These are phyloP conservation scores for Pholiota conissans DNA, from an alignment of 768 basidiomycete species.

Conservation along the genomic window DNA sequence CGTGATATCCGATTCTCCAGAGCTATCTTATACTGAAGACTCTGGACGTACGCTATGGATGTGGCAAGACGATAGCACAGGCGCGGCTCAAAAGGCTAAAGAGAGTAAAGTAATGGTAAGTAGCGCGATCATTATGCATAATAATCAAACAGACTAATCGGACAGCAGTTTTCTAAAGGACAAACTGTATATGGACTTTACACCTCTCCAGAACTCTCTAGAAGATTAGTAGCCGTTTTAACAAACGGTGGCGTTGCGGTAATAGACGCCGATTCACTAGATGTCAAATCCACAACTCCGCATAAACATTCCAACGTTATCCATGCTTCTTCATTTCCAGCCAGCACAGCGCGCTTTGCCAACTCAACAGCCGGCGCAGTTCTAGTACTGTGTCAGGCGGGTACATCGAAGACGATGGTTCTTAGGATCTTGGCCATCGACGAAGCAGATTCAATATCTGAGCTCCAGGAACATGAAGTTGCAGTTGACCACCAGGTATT, in stretches of 20 bases:
- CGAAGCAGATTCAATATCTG: constrained; percentile 29
- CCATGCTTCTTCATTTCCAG: constrained; percentile 20
- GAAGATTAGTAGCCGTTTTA: constrained; percentile 25
- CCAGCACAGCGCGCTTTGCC: constrained; percentile 10
- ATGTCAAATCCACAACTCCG: constrained; percentile 18
- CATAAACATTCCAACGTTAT: constrained; percentile 13
- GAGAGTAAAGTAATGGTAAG: constrained; percentile 39
- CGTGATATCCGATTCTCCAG: constrained; percentile 48
- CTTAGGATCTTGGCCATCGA: constrained; percentile 33
- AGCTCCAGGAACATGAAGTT: constrained; percentile 28
- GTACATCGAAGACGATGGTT: constrained; percentile 20
- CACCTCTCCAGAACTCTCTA: constrained; percentile 20
- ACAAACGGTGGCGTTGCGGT: constrained; percentile 21
- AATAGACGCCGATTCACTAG: constrained; percentile 24
- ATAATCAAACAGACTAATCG: background rate
- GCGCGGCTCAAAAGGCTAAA: constrained; percentile 20
- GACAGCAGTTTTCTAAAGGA: constrained; percentile 19
- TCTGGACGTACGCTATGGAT: constrained; percentile 56
- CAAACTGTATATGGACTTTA: constrained; percentile 24
- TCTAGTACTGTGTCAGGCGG: constrained; percentile 19
- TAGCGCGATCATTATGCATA: constrained; percentile 14
- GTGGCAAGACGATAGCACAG: constrained; percentile 54
- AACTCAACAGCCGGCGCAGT: constrained; percentile 15
- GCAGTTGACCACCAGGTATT: constrained; percentile 32
- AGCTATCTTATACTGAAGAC: constrained; percentile 35